Evolutionary conservation across 257 asterid species (phyloP), one percentile per base, ranked within the genome.

Genomic region (Penstemon davidsonii): DNA sequence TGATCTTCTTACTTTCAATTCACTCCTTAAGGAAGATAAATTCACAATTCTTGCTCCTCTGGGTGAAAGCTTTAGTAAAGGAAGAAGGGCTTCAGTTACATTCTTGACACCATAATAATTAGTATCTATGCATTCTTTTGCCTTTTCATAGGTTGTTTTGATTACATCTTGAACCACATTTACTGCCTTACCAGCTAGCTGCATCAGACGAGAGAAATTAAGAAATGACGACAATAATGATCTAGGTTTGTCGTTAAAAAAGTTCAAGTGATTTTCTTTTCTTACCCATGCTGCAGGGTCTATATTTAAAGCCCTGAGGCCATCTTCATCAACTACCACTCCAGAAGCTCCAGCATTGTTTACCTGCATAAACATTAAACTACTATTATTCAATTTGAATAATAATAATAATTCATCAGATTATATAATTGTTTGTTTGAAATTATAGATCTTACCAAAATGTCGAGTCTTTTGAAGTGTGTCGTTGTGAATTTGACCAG

Each of bases 331-430:
- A 64, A 88, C 95, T 6, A 73, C 79, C 33, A 85, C 90, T 55
- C 96, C 97, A 43, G 86, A 70, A 80, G 84, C 88, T 72, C 96
- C 97, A 57, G 96, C 96, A 57, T 91, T 88, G 80, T 88, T 91
- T 50, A 91, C 89, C 97, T 91, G 88, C 60, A 55, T 67, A 68
- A 56, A 40, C 5, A 10, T 57, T 0, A 25, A 1, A 25, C 33
- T 25, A 25, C 2, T 25, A 25, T 19, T 19, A 19, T 25, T 25
- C 33, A 25, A 25, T 25, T 25, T 1, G 33, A 25, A 25, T 15
- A 15, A 15, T 15, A 15, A 15, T 15, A 15, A 15, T 15, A 6
- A 45, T 45, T 45, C 10, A 45, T 3, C 51, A 45, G 51, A 46
- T 9, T 12, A 46, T 46, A 7, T 46, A 3, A 7, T 7, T 7